phyloP scores from a whole-genome alignment of 768 basidiomycete genomes.

The Kwoniella pini region DNA sequence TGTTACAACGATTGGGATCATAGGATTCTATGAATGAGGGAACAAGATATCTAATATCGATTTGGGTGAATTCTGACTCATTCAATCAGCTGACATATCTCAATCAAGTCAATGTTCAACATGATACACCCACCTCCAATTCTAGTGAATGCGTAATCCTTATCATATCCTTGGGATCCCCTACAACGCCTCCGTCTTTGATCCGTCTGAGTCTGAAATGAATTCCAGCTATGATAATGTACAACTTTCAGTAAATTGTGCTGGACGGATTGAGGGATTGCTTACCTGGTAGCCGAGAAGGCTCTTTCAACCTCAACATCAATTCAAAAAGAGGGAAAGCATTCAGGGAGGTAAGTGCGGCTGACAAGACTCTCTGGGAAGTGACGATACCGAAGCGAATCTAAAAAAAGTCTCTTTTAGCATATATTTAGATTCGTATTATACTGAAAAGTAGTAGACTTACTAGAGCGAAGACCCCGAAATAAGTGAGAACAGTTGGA shows the following conservation, averaged over 20 bases:
- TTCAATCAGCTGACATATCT: not conserved
- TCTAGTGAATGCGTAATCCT: constrained; percentile 10
- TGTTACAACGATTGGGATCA: not conserved
- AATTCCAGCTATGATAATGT: constrained; percentile 10
- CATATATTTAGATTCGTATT: not conserved
- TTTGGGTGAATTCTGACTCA: constrained; percentile 13
- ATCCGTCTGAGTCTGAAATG: constrained; percentile 6
- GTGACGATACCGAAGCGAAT: constrained; percentile 62
- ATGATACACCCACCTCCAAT: constrained; percentile 14
- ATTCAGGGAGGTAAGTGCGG: constrained; percentile 75
- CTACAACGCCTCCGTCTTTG: not conserved
- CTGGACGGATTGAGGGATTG: not conserved
- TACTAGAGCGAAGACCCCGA: constrained; percentile 70
- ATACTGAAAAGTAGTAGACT: constrained; percentile 53
- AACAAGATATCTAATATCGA: constrained; percentile 6
- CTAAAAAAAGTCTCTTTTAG: constrained; percentile 51
- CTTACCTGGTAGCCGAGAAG: constrained; percentile 75
- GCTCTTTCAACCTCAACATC: constrained; percentile 79
- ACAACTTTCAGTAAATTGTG: no score
- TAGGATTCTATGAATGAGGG: no score
- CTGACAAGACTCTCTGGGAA: constrained; percentile 66
- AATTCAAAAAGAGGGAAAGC: constrained; percentile 89
- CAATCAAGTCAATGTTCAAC: no score
- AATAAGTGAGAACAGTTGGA: constrained; percentile 81
- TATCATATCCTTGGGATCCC: not conserved